Evolutionary conservation across 495 filamentous ascomycete species (phyloP).

Genomic region (Pseudomonodictys pantanalensis): DNA sequence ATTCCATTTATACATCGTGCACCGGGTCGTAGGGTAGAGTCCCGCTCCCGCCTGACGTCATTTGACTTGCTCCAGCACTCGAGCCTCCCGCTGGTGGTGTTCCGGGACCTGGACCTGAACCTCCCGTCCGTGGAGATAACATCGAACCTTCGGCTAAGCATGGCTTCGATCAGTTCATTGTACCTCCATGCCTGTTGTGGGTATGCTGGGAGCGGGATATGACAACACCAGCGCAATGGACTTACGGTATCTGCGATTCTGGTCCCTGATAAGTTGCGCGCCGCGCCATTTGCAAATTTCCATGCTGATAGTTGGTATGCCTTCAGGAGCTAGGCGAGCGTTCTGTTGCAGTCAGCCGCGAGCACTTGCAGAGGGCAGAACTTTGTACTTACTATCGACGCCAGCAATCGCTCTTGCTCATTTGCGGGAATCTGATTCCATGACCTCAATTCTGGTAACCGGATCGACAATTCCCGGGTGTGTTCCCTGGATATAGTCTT

Average conservation of each 20-base stretch:
- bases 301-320: conserved; percentile 25
- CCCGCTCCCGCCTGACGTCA: too few species aligned
- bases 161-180: conserved; percentile 22
- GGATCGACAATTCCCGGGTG: conserved; percentile 17
- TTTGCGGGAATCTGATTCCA: conserved; percentile 29
- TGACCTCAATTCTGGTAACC: conserved; percentile 22
- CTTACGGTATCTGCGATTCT: conserved; percentile 28
- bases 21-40: conserved; percentile 26
- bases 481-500: conserved; percentile 28
- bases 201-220: conserved; percentile 10
- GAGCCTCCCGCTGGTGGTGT: neutral
- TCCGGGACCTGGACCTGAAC: conserved; percentile 7
- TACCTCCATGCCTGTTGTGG: conserved; percentile 15
- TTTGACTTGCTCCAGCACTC: too few species aligned
- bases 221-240: conserved; percentile 1
- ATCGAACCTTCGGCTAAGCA: conserved; percentile 30
- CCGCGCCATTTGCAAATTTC: conserved; percentile 27
- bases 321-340: conserved; percentile 20
- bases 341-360: too few species aligned
- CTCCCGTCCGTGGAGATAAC: conserved; percentile 12
- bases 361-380: too few species aligned
- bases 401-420: conserved; percentile 22
- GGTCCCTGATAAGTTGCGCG: conserved; percentile 25
- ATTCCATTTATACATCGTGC: conserved; percentile 16
- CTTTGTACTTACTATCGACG: too few species aligned